phyloP scores from a whole-genome alignment of 202 grass and related monocot genomes.

The Bolboschoenoplectus hybrid region DNA sequence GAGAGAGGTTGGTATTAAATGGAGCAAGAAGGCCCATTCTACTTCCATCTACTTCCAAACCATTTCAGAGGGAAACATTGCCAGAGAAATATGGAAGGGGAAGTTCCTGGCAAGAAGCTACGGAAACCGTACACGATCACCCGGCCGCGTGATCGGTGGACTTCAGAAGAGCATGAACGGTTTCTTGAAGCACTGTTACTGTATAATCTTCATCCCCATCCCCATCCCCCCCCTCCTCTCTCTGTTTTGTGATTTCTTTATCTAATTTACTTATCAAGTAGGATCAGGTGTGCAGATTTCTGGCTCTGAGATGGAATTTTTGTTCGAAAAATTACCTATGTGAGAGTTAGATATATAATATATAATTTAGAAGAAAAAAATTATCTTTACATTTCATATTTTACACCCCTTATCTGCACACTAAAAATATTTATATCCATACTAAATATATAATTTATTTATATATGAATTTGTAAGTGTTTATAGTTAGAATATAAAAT shows the following conservation, averaged over 20 bases:
- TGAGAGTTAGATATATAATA: not conserved
- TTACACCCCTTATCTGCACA: no score
- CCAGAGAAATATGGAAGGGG: conserved; percentile 19
- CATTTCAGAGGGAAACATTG: not conserved
- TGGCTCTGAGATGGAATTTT: not conserved
- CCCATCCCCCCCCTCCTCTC: not conserved
- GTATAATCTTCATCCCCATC: conserved; percentile 32
- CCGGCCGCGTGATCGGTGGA: conserved; percentile 67
- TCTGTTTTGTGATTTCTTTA: not conserved
- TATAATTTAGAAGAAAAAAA: no score
- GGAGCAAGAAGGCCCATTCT: not conserved
- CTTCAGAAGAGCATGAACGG: conserved; percentile 71
- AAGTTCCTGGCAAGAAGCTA: conserved; percentile 59
- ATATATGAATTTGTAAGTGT: no score
- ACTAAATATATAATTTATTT: no score
- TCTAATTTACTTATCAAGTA: conserved; percentile 1
- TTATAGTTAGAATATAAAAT: no score
- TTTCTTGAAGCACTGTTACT: conserved; percentile 85
- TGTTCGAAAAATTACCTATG: not conserved
- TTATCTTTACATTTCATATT: no score
- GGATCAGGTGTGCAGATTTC: not conserved
- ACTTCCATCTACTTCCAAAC: not conserved
- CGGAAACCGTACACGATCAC: conserved; percentile 92
- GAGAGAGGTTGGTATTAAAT: conserved; percentile 27
- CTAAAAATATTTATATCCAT: no score